Base-by-base conservation (phyloP, 164 flowering plant species). In the Vitis cinerea region DNA sequence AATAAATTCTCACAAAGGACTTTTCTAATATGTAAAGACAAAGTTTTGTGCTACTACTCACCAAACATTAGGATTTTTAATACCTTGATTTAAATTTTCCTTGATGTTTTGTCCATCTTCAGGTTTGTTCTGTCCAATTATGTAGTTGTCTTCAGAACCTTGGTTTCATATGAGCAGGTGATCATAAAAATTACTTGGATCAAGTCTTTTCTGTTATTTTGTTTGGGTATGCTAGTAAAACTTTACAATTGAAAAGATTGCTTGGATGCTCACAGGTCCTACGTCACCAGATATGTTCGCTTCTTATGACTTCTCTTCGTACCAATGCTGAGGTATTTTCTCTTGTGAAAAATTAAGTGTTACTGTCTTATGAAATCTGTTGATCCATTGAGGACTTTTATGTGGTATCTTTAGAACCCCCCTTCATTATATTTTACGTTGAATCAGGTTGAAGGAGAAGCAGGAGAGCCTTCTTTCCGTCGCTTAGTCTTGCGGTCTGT, bases 401-500 rank as follows among this genome's bases (percentile, higher is more conserved):
- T 48, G 12, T 51, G 53, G 9, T 23, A 29, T 55, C 8, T 48
- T 50, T 49, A 9, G 44, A 17, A 55, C 30, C 15, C 58, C 53
- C 3, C 12, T 27, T 13, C 47, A 50, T 61, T 58, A 13, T 67
- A 31, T 71, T 70, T 15, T 53, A 57, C 66, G 31, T 81, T 27
- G 44, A 59, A 68, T 75, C 80, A 95, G 99, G 69, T 85, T 80
- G 99, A 96, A 79, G 97, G 92, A 66, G 99, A 96, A 82, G 88
- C 84, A 31, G 97, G 95, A 50, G 99, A 96, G 80, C 98, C 99
- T 69, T 85, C 84, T 74, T 93, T 85, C 71, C 93, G 98, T 49
- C 98, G 99, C 71, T 78, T 90, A 86, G 98, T 96, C 60, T 82
- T 96, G 89, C 91, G 98, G 63, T 90, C 97, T 61, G 98, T 96